These are phyloP conservation scores for Exophiala phaeomuriformis DNA, from an alignment of 2,329 filamentous ascomycete genomes.

Conservation along the genomic window DNA sequence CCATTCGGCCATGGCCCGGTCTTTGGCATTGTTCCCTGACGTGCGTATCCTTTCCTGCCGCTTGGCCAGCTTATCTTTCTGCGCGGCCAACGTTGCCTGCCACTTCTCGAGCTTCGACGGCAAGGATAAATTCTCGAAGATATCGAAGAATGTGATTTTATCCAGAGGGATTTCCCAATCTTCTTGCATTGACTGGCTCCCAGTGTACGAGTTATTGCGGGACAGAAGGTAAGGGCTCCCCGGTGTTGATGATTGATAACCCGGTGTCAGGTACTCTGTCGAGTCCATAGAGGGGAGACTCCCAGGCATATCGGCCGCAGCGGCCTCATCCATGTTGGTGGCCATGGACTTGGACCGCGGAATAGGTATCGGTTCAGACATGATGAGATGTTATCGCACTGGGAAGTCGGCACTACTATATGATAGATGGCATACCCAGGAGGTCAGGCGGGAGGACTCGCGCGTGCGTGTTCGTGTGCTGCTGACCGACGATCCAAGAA, in stretches of 20 bases:
- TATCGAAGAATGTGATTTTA: constrained; percentile 80
- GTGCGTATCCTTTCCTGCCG: constrained; percentile 64
- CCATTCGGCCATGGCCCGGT: constrained; percentile 90
- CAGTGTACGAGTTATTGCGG: constrained; percentile 73
- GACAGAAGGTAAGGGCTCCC: constrained; percentile 50
- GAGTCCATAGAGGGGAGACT: constrained; percentile 13
- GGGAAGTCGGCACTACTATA: too few relatives aligned
- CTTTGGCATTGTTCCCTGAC: constrained; percentile 68
- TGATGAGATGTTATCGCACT: constrained; percentile 8
- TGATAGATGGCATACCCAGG: neutral
- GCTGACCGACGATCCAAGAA: neutral
- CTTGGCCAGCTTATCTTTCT: constrained; percentile 76
- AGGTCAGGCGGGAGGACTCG: constrained; percentile 4
- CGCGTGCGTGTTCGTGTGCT: too few relatives aligned
- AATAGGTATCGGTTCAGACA: constrained; percentile 28
- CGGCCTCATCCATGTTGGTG: constrained; percentile 17
- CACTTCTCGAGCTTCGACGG: constrained; percentile 86
- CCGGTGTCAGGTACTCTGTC: constrained; percentile 35
- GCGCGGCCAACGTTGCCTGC: constrained; percentile 70
- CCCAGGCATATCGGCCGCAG: constrained; percentile 20
- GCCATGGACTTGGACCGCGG: constrained; percentile 28
- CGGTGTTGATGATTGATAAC: constrained; percentile 40
- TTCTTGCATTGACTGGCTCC: constrained; percentile 75
- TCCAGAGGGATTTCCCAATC: constrained; percentile 85
- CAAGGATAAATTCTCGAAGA: constrained; percentile 86